A percentile compares a stretch with the other conserved stretches of the same genome.
Conservation (phyloP, 306 rosid species). For the Spatholobus suberectus region DNA sequence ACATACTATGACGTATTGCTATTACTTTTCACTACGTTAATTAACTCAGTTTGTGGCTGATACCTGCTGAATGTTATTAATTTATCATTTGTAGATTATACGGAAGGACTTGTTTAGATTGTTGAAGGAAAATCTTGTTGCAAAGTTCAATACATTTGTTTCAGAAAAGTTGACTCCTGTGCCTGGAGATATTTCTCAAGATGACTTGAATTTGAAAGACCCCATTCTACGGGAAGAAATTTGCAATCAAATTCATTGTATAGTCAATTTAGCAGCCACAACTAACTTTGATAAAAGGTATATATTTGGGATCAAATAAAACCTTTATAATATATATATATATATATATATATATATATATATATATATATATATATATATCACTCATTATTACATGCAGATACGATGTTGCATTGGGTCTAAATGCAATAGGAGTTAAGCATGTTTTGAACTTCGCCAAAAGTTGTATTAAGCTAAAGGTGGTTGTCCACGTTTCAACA, state of each 20-base stretch:
- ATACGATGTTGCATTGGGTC: slow-evolving; percentile 68
- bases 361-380: too few species aligned
- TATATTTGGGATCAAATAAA: too few species aligned
- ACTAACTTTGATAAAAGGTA: slow-evolving; percentile 85
- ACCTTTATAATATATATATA: too few species aligned
- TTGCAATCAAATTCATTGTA: slow-evolving; percentile 47
- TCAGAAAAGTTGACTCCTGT: slow-evolving; percentile 61
- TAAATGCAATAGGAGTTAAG: slow-evolving; percentile 74
- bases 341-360: too few species aligned
- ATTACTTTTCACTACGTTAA: not conserved
- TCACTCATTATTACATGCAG: slow-evolving; percentile 43
- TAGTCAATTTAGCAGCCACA: slow-evolving; percentile 77
- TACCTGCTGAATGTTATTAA: not conserved
- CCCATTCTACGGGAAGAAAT: slow-evolving; percentile 55
- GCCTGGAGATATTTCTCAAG: slow-evolving; percentile 64
- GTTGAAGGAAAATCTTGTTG: slow-evolving; percentile 64
- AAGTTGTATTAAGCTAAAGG: slow-evolving; percentile 53
- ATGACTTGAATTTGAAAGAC: slow-evolving; percentile 61
- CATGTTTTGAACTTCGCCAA: slow-evolving; percentile 69
- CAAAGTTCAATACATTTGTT: slow-evolving; percentile 40
- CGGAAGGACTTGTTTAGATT: slow-evolving; percentile 69
- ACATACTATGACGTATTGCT: too few species aligned
- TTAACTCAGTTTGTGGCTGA: not conserved
- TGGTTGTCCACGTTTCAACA: slow-evolving; percentile 78
- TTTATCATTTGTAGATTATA: slow-evolving; percentile 50